Base-by-base conservation (phyloP, 2,329 filamentous ascomycete species). In the Colletotrichum paranaense region DNA sequence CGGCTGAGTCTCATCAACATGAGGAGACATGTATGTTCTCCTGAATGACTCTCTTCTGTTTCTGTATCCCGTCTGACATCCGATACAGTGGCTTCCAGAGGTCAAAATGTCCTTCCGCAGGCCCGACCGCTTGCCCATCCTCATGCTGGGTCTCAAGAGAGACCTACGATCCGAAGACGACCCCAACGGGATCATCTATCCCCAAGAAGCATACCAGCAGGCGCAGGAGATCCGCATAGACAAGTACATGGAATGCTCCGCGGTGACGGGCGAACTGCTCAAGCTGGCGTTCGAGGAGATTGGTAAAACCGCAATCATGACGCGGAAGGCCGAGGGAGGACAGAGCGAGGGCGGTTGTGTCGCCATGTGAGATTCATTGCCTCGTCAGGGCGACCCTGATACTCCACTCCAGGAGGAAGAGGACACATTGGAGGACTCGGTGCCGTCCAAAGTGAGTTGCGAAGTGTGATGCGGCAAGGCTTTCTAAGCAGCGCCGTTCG, bases 211-310 rank as follows among this genome's bases (percentile, higher is more conserved):
- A 1, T 89, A 90, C 77, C 84, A 84, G 30, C 79, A 87, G 63
- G 86, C 90, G 26, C 89, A 91, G 77, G 85, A 87, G 75, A 85
- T 92, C 84, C 83, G 90, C 65, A 89, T 86, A 59, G 90, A 92
- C 80, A 88, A 88, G 75, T 92, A 92, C 76, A 87, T 91, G 79
- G 90, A 92, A 77, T 92, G 90, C 80, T 91, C 89, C 1, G 89
- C 90, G 7, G 81, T 87, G 60, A 91, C 89, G 4, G 90, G 90
- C 19, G 89, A 91, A 81, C 83, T 92, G 66, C 78, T 92, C 57
- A 83, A 85, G 76, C 82, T 88, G 76, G 88, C 87, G 5, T 90
- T 91, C 77, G 88, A 92, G 78, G 90, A 92, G 78, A 86, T 92
- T 24, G 91, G 88, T 79, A 85, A 81, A 60, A 90, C 89, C 32